These are phyloP conservation scores for Rossbeevera mucosa DNA, from an alignment of 768 basidiomycete species.

Conservation along the genomic window DNA sequence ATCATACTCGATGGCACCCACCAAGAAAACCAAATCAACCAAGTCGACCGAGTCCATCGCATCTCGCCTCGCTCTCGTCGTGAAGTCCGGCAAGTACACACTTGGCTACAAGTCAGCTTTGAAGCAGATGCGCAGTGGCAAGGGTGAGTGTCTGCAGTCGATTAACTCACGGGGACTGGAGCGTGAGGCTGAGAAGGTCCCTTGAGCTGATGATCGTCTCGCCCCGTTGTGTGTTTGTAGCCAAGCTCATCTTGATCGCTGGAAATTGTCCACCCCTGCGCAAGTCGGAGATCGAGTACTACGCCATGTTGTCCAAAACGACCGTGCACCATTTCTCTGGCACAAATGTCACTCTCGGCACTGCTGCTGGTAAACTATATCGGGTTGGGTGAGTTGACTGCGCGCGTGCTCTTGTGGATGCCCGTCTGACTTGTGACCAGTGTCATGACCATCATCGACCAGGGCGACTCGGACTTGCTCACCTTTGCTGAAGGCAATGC, in stretches of 20 bases:
- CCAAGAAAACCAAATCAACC: constrained; percentile 91
- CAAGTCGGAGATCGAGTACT: constrained; percentile 99
- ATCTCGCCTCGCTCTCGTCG: constrained; percentile 88
- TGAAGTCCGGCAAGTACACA: constrained; percentile 97
- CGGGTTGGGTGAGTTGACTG: constrained; percentile 76
- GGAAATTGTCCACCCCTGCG: constrained; percentile 99
- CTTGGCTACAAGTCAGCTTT: constrained; percentile 98
- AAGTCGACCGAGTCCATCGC: constrained; percentile 94
- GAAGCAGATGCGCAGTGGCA: constrained; percentile 97
- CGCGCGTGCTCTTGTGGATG: background rate
- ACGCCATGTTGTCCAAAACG: constrained; percentile 99
- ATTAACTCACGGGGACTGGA: constrained; percentile 84
- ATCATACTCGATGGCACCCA: constrained; percentile 74
- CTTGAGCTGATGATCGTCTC: constrained; percentile 59
- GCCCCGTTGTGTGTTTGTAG: constrained; percentile 39
- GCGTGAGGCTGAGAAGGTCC: constrained; percentile 99
- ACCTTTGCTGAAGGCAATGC: constrained; percentile 73
- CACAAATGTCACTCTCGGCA: constrained; percentile 96
- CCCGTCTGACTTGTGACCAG: constrained; percentile 37
- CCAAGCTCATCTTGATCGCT: constrained; percentile 97
- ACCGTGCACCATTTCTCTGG: constrained; percentile 97
- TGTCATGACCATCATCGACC: constrained; percentile 96
- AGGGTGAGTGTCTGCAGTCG: constrained; percentile 63
- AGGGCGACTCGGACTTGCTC: constrained; percentile 94
- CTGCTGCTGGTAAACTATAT: constrained; percentile 99